A percentile compares a stretch with the other conserved stretches of the same genome.
phyloP scores from a whole-genome alignment of 495 filamentous ascomycete genomes.

The Thermochaetoides thermophila region DNA sequence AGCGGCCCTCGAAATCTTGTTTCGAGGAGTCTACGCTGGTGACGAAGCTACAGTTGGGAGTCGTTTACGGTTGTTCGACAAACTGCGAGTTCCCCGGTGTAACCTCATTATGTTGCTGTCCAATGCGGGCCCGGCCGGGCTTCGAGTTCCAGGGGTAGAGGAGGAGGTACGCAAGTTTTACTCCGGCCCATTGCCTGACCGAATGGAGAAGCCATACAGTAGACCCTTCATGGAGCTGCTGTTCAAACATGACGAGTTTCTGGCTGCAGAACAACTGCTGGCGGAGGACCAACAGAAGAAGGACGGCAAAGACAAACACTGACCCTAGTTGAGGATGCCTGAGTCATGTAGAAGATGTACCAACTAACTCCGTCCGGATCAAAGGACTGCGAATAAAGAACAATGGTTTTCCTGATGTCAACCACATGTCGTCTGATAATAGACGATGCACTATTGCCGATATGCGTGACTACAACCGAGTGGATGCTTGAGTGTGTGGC shows the following conservation, averaged over 20 bases:
- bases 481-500: too few relatives aligned
- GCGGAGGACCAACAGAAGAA: not conserved
- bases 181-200: slow-evolving; percentile 12
- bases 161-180: slow-evolving; percentile 18
- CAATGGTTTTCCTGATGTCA: too few relatives aligned
- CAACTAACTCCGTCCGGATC: too few relatives aligned
- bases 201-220: slow-evolving; percentile 9
- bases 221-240: slow-evolving; percentile 12
- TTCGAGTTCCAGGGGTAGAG: slow-evolving; percentile 14
- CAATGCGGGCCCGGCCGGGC: slow-evolving; percentile 12
- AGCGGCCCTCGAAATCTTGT: slow-evolving; percentile 14
- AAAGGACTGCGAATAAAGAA: too few relatives aligned
- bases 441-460: too few relatives aligned
- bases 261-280: slow-evolving; percentile 9
- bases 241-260: slow-evolving; percentile 17
- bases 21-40: slow-evolving; percentile 5
- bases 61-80: slow-evolving; percentile 14
- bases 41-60: slow-evolving; percentile 1
- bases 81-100: slow-evolving; percentile 16
- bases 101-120: slow-evolving; percentile 21
- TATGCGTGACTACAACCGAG: too few relatives aligned
- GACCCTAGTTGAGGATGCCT: too few relatives aligned
- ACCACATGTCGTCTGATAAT: too few relatives aligned
- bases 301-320: not conserved
- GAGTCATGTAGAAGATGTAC: too few relatives aligned